Evolutionary conservation across 208 protist genomes (phyloP).

Genomic region (Crithidia expoeki): DNA sequence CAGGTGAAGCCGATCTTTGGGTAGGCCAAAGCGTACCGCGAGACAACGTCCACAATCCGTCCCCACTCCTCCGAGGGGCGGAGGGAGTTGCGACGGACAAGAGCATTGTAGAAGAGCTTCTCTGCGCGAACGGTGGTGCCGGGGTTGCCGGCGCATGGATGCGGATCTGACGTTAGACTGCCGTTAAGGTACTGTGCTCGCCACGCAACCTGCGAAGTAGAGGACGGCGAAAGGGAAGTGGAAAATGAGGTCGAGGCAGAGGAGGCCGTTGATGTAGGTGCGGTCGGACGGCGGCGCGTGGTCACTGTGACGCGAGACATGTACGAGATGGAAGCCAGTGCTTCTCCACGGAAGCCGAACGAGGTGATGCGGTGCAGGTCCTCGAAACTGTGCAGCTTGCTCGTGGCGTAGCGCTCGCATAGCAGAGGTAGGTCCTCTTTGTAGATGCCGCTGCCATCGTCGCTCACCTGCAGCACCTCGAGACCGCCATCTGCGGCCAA

Average conservation of each 20-base stretch:
- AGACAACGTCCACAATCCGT: constrained; percentile 90
- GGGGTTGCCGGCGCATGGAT: constrained; percentile 75
- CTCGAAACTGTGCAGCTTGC: constrained; percentile 90
- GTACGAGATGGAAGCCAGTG: constrained; percentile 87
- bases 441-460: constrained; percentile 97
- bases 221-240: not conserved
- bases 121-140: constrained; percentile 89
- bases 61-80: constrained; percentile 93
- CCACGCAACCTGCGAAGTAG: constrained; percentile 46
- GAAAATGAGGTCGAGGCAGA: not conserved
- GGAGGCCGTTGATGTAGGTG: not conserved
- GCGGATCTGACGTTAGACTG: constrained; percentile 85
- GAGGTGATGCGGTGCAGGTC: constrained; percentile 85
- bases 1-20: constrained; percentile 77
- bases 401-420: constrained; percentile 98
- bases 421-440: constrained; percentile 95
- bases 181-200: constrained; percentile 87
- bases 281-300: constrained; percentile 43
- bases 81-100: constrained; percentile 76
- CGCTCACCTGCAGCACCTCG: constrained; percentile 96
- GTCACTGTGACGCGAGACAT: constrained; percentile 78
- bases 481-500: constrained; percentile 93
- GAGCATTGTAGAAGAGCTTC: constrained; percentile 91
- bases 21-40: constrained; percentile 87
- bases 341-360: constrained; percentile 94